Percentiles rank a stretch among this genome's conserved stretches.
Evolutionary conservation across 1,284 basidiomycete genomes (phyloP).

Genomic region (Flammula alnicola): DNA sequence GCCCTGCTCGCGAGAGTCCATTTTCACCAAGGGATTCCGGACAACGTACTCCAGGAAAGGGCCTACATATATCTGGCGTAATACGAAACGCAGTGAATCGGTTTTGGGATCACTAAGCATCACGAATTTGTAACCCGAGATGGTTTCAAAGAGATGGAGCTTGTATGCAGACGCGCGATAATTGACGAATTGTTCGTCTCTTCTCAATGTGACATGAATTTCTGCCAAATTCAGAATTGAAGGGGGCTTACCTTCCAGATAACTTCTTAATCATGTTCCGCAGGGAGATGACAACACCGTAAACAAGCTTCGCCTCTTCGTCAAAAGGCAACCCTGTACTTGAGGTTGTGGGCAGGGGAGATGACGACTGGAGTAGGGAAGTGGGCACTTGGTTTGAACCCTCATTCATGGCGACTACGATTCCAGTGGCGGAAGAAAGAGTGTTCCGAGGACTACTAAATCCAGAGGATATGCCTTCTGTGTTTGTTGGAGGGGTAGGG

Average conservation of each 20-base stretch:
- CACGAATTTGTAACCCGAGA: conserved; percentile 94
- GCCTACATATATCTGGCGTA: conserved; percentile 91
- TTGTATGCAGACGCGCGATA: conserved; percentile 94
- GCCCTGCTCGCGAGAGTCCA: conserved; percentile 82
- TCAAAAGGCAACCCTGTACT: conserved; percentile 84
- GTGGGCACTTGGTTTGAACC: conserved; percentile 42
- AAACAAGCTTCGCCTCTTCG: conserved; percentile 97
- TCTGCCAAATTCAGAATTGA: conserved; percentile 12
- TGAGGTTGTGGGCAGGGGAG: conserved; percentile 32
- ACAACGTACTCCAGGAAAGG: conserved; percentile 95
- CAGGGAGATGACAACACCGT: conserved; percentile 92
- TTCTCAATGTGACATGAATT: conserved; percentile 33
- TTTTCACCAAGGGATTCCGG: conserved; percentile 83
- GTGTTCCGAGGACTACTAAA: conserved; percentile 67
- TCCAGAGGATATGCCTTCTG: conserved; percentile 39
- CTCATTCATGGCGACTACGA: conserved; percentile 71
- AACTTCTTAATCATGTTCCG: conserved; percentile 96
- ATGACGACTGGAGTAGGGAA: conserved; percentile 40
- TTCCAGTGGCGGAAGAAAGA: conserved; percentile 61
- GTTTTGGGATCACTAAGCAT: conserved; percentile 88
- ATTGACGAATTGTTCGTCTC: conserved; percentile 89
- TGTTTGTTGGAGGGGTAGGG: conserved; percentile 29
- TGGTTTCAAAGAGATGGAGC: conserved; percentile 91
- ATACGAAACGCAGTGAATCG: conserved; percentile 82
- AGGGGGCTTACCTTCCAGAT: conserved; percentile 76